Evolutionary conservation across 257 asterid species (phyloP), one percentile per base, ranked within the genome.

Genomic region (Anisodus acutangulus): DNA sequence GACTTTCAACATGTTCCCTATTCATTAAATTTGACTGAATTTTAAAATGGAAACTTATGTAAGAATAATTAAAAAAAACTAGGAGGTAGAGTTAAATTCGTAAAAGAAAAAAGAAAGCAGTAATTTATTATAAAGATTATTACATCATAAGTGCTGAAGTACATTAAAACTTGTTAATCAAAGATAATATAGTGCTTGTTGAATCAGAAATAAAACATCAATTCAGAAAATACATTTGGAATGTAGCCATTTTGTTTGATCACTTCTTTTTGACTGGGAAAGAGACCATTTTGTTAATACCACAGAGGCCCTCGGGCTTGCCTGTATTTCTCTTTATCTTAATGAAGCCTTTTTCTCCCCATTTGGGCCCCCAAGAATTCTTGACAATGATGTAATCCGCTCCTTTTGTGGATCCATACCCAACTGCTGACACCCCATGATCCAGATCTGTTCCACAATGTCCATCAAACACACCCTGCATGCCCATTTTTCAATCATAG

Each of bases 341-440:
- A 31, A 93, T 90, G 82, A 83, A 91, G 9, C 95, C 93, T 45
- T 91, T 88, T 82, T 93, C 97, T 16, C 95, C 95, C 94, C 95
- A 93, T 72, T 86, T 89, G 2, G 91, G 84, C 9, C 95, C 95
- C 97, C 97, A 93, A 1, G 97, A 93, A 57, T 93, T 93, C 93
- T 91, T 91, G 64, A 93, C 92, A 9, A 90, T 86, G 5, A 90
- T 66, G 86, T 88, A 91, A 35, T 90, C 90, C 83, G 81, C n/a
- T 19, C 91, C 90, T 59, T 91, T 90, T 78, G 87, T 86, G 45
- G 92, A 55, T 57, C 92, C 94, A 35, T 90, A 91, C 57, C 94
- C 94, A 9, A 91, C 90, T 0, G 92, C 92, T 5, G 93, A 78
- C 68, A 91, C 93, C 13, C 92, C 94, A 37, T 91, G 94, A 85